Evolutionary conservation across 2,329 filamentous ascomycete species (phyloP).

Genomic region (Stagonosporopsis vannaccii): DNA sequence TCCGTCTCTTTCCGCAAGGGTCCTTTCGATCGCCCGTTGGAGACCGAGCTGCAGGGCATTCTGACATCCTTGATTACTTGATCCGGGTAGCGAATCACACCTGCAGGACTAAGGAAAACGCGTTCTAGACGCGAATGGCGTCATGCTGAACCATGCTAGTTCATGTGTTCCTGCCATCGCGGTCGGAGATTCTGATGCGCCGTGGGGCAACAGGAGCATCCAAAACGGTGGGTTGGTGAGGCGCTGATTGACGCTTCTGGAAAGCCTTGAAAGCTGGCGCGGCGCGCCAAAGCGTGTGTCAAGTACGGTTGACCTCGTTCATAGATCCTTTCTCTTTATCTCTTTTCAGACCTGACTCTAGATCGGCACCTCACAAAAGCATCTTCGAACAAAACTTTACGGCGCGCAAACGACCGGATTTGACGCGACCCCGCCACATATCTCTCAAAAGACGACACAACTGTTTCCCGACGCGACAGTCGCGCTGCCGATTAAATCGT

Average conservation of each 20-base stretch:
- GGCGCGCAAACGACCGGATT: slow-evolving; percentile 3
- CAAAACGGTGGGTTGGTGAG: slow-evolving; percentile 33
- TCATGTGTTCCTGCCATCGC: slow-evolving; percentile 38
- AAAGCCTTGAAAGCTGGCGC: slow-evolving; percentile 12
- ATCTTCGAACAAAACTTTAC: background rate
- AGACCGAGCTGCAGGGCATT: slow-evolving; percentile 17
- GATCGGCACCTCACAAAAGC: background rate
- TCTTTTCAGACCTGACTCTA: background rate
- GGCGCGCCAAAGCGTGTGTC: slow-evolving; percentile 8
- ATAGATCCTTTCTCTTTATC: background rate
- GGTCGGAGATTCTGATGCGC: slow-evolving; percentile 20
- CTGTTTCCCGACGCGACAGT: background rate
- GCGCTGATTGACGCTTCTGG: slow-evolving; percentile 33
- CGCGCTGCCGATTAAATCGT: background rate
- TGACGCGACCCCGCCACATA: slow-evolving; percentile 11
- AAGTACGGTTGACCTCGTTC: slow-evolving; percentile 7
- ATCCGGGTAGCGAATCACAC: slow-evolving; percentile 17
- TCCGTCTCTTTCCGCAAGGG: slow-evolving; percentile 10
- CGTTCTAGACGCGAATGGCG: slow-evolving; percentile 34
- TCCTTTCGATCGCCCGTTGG: slow-evolving; percentile 8
- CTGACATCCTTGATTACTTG: slow-evolving; percentile 2
- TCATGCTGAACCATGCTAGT: slow-evolving; percentile 36
- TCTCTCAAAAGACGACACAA: background rate
- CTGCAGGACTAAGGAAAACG: slow-evolving; percentile 6
- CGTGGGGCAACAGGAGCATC: slow-evolving; percentile 17